These are phyloP conservation scores for Eragrostis nindensis DNA, from an alignment of 176 grass and related monocot genomes.

Conservation along the genomic window DNA sequence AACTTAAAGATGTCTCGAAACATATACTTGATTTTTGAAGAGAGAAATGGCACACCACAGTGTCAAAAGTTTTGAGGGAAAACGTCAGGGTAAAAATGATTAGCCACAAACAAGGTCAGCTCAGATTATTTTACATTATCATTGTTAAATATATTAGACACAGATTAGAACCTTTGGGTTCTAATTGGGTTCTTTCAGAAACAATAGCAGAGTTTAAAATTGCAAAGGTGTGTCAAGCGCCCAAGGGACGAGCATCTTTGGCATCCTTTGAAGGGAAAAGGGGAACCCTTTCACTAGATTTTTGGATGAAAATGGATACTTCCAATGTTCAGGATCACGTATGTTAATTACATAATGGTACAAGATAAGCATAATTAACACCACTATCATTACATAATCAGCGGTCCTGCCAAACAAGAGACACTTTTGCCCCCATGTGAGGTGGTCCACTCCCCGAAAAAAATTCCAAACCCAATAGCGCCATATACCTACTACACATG, in stretches of 20 bases:
- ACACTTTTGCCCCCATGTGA: slow-evolving; percentile 43
- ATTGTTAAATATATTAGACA: background rate
- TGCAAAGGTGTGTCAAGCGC: slow-evolving; percentile 16
- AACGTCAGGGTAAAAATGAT: background rate
- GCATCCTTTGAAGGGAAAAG: slow-evolving; percentile 43
- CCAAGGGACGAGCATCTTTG: slow-evolving; percentile 33
- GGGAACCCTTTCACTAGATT: slow-evolving; percentile 42
- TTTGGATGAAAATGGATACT: slow-evolving; percentile 50
- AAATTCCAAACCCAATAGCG: slow-evolving; percentile 39
- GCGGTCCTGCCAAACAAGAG: slow-evolving; percentile 45
- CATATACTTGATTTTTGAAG: background rate
- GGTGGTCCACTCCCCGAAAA: slow-evolving; percentile 44
- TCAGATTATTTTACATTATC: background rate
- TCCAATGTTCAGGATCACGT: slow-evolving; percentile 34
- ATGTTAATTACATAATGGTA: slow-evolving; percentile 36
- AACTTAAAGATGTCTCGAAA: background rate
- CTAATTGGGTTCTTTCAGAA: too few relatives aligned
- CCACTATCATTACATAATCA: slow-evolving; percentile 43
- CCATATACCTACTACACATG: slow-evolving; percentile 36
- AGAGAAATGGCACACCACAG: background rate
- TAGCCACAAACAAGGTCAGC: background rate
- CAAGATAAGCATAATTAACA: slow-evolving; percentile 47
- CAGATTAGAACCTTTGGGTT: background rate
- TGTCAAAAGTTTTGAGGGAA: background rate
- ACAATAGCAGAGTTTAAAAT: slow-evolving; percentile 20